Evolutionary conservation across 2,329 filamentous ascomycete genomes (phyloP).

Genomic region (Trichoderma harzianum): DNA sequence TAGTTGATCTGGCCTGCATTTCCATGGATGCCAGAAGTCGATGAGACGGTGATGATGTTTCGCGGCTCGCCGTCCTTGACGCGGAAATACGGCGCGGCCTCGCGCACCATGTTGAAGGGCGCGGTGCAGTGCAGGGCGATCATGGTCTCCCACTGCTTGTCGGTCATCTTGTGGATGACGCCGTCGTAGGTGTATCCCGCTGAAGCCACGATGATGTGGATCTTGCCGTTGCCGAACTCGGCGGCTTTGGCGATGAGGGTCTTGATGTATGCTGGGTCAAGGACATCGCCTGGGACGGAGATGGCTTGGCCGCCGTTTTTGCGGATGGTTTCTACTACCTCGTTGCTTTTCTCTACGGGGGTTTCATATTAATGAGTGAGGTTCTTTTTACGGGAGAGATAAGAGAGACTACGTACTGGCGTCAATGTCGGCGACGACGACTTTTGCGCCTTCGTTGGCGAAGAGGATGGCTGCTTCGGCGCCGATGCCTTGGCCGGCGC

Average conservation of each 20-base stretch:
- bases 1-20: conserved; percentile 94
- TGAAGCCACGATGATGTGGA: conserved; percentile 89
- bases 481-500: conserved; percentile 82
- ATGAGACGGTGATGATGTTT: conserved; percentile 79
- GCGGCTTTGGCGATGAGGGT: conserved; percentile 71
- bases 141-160: conserved; percentile 91
- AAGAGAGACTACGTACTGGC: conserved; percentile 52
- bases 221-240: conserved; percentile 80
- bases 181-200: conserved; percentile 92
- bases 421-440: conserved; percentile 82
- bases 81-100: conserved; percentile 81
- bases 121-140: conserved; percentile 78
- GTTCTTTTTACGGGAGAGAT: no score
- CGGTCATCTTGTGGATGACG: conserved; percentile 87
- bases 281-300: conserved; percentile 72
- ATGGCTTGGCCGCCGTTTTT: conserved; percentile 63
- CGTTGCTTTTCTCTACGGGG: conserved; percentile 60
- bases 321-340: conserved; percentile 69
- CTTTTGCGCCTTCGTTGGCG: conserved; percentile 82
- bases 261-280: conserved; percentile 66
- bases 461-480: conserved; percentile 80
- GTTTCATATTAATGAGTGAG: no score
- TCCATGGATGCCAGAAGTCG: conserved; percentile 76
- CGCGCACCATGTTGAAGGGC: conserved; percentile 78
- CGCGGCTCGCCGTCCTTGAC: conserved; percentile 78